phyloP scores from a whole-genome alignment of 2,329 filamentous ascomycete genomes.

The Paramyrothecium sp. region DNA sequence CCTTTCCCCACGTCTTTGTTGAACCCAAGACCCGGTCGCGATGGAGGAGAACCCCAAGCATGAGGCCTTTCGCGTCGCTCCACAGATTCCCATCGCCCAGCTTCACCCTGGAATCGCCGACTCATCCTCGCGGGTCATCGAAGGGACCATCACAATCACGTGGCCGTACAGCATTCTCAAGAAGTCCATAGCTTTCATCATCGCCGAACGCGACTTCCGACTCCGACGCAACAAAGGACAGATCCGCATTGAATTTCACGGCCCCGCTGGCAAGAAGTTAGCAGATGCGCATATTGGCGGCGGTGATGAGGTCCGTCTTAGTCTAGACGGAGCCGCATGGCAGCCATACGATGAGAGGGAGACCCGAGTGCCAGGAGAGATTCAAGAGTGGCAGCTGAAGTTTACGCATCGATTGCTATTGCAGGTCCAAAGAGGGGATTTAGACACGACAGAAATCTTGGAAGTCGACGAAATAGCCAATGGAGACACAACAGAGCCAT shows the following conservation, averaged over 20 bases:
- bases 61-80: slow-evolving; percentile 21
- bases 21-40: not conserved
- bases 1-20: not conserved
- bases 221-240: slow-evolving; percentile 76
- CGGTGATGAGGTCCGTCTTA: slow-evolving; percentile 71
- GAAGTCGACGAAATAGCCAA: slow-evolving; percentile 41
- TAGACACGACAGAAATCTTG: slow-evolving; percentile 46
- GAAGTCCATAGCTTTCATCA: slow-evolving; percentile 70
- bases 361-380: slow-evolving; percentile 46
- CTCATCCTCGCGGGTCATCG: slow-evolving; percentile 46
- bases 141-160: slow-evolving; percentile 76
- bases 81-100: slow-evolving; percentile 53
- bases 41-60: not conserved
- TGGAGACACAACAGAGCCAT: slow-evolving; percentile 8
- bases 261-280: slow-evolving; percentile 67
- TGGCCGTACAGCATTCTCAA: slow-evolving; percentile 89
- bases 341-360: slow-evolving; percentile 45
- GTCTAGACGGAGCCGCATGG: slow-evolving; percentile 69
- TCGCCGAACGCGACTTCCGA: slow-evolving; percentile 83
- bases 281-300: slow-evolving; percentile 69
- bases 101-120: slow-evolving; percentile 47
- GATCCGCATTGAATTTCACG: slow-evolving; percentile 74
- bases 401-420: slow-evolving; percentile 51
- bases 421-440: slow-evolving; percentile 39
- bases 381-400: slow-evolving; percentile 58